These are phyloP conservation scores for Coemansia sp. DNA, from an alignment of 192 early-diverging fungal genomes.

Conservation along the genomic window DNA sequence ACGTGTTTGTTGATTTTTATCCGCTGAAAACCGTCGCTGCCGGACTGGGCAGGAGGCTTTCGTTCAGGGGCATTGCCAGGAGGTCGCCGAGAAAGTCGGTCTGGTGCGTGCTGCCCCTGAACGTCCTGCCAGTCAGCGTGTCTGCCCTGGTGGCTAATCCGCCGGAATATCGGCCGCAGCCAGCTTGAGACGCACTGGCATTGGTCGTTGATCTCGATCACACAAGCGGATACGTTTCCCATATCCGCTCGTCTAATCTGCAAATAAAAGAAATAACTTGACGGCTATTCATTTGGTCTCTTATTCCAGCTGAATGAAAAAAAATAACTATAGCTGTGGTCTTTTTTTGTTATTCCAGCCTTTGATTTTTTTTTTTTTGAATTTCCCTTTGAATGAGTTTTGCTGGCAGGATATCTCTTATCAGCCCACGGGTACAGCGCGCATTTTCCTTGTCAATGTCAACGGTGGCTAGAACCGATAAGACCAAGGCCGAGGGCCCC, in stretches of 20 bases:
- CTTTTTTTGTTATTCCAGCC: too few species aligned
- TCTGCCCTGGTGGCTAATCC: conserved; percentile 10
- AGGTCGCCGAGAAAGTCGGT: conserved; percentile 3
- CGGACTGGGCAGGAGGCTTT: not conserved
- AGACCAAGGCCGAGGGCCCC: not conserved
- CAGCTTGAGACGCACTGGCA: too few species aligned
- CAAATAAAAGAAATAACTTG: too few species aligned
- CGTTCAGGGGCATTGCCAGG: not conserved
- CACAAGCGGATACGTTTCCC: too few species aligned
- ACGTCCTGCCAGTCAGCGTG: not conserved
- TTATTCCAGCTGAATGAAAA: too few species aligned
- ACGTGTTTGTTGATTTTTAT: conserved; percentile 19
- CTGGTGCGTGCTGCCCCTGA: conserved; percentile 8
- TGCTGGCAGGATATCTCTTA: not conserved
- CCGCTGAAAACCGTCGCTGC: conserved; percentile 1
- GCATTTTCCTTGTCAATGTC: conserved; percentile 6
- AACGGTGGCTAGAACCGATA: not conserved
- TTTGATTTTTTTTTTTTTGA: too few species aligned
- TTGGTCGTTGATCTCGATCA: too few species aligned
- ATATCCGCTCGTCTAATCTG: too few species aligned
- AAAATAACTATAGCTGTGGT: too few species aligned
- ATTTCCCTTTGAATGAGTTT: not conserved
- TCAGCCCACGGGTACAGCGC: not conserved
- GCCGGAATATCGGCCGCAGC: not conserved
- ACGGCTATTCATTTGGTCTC: too few species aligned